Evolutionary conservation across 768 basidiomycete genomes (phyloP), one percentile per base, ranked within the genome.

Genomic region (Cystobasidium ongulense): DNA sequence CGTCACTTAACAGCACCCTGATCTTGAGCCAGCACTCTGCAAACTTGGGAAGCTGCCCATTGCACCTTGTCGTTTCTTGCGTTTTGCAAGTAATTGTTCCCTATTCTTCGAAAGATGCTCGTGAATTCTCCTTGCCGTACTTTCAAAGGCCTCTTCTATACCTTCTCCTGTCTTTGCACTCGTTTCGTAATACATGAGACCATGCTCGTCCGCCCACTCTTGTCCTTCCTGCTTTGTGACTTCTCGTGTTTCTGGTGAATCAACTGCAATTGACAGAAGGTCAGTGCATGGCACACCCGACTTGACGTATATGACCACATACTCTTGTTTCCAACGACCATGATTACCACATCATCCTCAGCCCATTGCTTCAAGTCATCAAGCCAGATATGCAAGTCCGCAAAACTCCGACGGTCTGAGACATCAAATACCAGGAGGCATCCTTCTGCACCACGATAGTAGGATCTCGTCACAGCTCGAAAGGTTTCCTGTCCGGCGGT

Each of bases 321-420:
- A 13, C 89, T 87, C 83, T 99, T 98, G 81, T 92, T 97, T 13
- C 78, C 78, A 7, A 79, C 76, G 7, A 79, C 43, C 5, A 83
- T 80, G 25, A 82, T 80, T 17, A 94, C 89, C 3, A 97, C 83
- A 80, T 96, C 88, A 17, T 92, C 90, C 77, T 92, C 94, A 21
- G 90, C 96, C 77, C 97, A 83, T 18, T 91, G 90, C 76, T 91
- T 85, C 21, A 93, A 92, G 81, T 99, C 95, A 10, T 89, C 88
- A 25, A 99, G 85, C 95, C 95, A 99, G 75, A 88, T 85, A 68
- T 87, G 86, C 66, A 96, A 83, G 79, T 92, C 89, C 66, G 84
- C 76, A 79, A 98, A 98, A 5, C 92, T 90, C 77, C 88, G 87
- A 36, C 94, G 92, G 76, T 77, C 76, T 1, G 82, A 81, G 63